Evolutionary conservation across 352 stramenopile genomes (phyloP), one percentile per base, ranked within the genome.

Genomic region (Blastocystis sp.): DNA sequence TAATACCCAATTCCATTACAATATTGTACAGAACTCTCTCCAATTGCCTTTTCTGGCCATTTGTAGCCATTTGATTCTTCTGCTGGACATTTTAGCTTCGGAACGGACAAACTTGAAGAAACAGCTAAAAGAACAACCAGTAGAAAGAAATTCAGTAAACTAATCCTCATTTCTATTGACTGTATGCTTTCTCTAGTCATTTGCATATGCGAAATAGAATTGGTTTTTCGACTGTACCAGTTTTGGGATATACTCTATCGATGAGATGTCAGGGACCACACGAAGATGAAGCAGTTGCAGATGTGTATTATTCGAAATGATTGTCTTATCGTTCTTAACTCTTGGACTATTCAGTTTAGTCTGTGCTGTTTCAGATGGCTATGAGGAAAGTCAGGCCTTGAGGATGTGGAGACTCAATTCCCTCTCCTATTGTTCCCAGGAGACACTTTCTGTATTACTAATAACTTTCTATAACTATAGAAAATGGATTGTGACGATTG

Each of bases 1-100:
- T 77, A 77, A 48, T 77, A 77, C n/a, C 64, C 64, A 19, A 33
- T 56, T 53, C 64, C 64, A 77, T 77, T 77, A 77, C 64, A 77
- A 35, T 77, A 77, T 24, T 77, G 37, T 24, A 77, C 19, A n/a
- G 37, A 40, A 51, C 64, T 77, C 37, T 77, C 64, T 77, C 64
- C 64, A 33, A 77, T 42, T 17, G 17, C 37, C 19, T 77, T 77
- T 77, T 33, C 27, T 27, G 64, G 64, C 64, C 64, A 77, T 42
- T 24, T 30, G 0, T 77, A 56, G 17, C 64, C 64, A 35, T 77
- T 42, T 56, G 37, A 56, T n/a, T 77, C 64, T 48, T 56, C 64
- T 30, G 27, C 64, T 51, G 64, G 33, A 56, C 64, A 77, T 37
- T 51, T 77, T 35, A 56, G 30, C 40, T 77, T 51, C 22, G 64